phyloP scores from a whole-genome alignment of 495 filamentous ascomycete species.

The Terfezia boudieri region DNA sequence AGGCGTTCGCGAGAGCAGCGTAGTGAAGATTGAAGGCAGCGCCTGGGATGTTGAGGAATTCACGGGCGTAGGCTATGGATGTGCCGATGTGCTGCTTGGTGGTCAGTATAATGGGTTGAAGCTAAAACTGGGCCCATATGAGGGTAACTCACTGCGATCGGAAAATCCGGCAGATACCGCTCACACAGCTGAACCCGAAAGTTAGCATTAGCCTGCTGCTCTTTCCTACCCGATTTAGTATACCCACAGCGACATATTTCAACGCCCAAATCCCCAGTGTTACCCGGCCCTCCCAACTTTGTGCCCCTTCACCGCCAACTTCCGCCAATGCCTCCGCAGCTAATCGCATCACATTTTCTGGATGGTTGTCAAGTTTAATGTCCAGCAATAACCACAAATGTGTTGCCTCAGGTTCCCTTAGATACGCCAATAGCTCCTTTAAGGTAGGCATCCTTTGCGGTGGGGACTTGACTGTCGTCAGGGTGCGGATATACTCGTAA shows the following conservation, averaged over 20 bases:
- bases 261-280: slow-evolving; percentile 56
- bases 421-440: slow-evolving; percentile 48
- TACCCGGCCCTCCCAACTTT: slow-evolving; percentile 48
- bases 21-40: slow-evolving; percentile 58
- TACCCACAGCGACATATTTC: slow-evolving; percentile 13
- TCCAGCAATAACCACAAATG: slow-evolving; percentile 60
- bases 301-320: slow-evolving; percentile 21
- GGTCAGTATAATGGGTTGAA: background rate
- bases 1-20: slow-evolving; percentile 37
- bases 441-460: slow-evolving; percentile 51
- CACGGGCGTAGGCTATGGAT: slow-evolving; percentile 41
- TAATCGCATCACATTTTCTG: slow-evolving; percentile 41
- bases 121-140: background rate
- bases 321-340: slow-evolving; percentile 37
- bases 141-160: slow-evolving; percentile 24
- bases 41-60: slow-evolving; percentile 38
- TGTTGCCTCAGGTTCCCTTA: slow-evolving; percentile 28
- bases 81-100: slow-evolving; percentile 39
- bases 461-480: slow-evolving; percentile 44
- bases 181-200: slow-evolving; percentile 8
- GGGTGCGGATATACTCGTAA: slow-evolving; percentile 44
- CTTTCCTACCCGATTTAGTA: background rate
- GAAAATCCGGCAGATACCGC: slow-evolving; percentile 41
- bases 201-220: background rate
- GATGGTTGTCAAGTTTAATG: slow-evolving; percentile 65